Evolutionary conservation across 345 rosid genomes (phyloP).

Genomic region (Arabidopsis arenosa): DNA sequence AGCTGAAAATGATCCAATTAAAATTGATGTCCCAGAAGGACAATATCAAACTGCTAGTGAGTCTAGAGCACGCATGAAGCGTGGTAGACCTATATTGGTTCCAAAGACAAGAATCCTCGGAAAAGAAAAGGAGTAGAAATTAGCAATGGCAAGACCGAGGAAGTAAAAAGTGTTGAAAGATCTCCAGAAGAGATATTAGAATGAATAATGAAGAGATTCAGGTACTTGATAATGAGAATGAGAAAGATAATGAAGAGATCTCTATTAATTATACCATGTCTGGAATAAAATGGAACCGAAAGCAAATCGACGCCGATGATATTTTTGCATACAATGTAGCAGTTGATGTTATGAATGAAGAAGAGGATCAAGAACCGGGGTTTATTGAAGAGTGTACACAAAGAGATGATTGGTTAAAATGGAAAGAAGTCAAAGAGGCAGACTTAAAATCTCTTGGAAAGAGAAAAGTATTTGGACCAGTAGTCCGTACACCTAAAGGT

Average conservation of each 20-base stretch:
- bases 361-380: not conserved
- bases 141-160: not conserved
- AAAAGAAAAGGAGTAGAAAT: not conserved
- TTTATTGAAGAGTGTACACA: not conserved
- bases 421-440: not conserved
- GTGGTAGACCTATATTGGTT: not conserved
- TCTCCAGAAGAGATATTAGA: not conserved
- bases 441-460: not conserved
- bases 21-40: not conserved
- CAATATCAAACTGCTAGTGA: not conserved
- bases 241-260: not conserved
- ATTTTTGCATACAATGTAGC: not conserved
- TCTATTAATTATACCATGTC: not conserved
- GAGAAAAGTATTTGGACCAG: not conserved
- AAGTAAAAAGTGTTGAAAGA: not conserved
- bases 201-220: not conserved
- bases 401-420: too few species aligned
- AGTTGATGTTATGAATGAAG: not conserved
- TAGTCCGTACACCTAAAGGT: slow-evolving; percentile 4
- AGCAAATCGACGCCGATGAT: not conserved
- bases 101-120: not conserved
- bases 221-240: not conserved
- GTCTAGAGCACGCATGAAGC: not conserved
- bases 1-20: not conserved
- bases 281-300: not conserved